These are phyloP conservation scores for Tetratostichococcus sp. DNA, from an alignment of 139 green algal genomes.

Conservation along the genomic window DNA sequence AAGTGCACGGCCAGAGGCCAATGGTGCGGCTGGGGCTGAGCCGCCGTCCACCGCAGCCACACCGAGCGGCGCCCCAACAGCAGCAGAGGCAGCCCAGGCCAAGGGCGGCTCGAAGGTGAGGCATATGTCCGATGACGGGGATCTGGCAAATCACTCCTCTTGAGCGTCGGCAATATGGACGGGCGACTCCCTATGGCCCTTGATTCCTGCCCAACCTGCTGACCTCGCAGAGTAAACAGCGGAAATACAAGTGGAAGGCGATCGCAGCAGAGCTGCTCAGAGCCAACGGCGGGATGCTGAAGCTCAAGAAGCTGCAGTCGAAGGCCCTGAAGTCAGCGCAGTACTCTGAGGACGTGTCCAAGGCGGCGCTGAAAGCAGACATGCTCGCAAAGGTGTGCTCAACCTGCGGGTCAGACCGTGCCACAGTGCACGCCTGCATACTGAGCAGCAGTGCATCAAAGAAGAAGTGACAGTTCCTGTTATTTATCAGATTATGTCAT, in stretches of 20 bases:
- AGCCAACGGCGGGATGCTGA: not conserved
- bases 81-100: not conserved
- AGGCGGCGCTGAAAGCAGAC: not conserved
- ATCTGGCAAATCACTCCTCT: no score
- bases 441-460: no score
- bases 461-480: no score
- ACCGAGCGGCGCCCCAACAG: not conserved
- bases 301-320: conserved; percentile 10
- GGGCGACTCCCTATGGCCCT: no score
- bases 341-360: not conserved
- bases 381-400: not conserved
- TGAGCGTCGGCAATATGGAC: no score
- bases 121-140: no score
- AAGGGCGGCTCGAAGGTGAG: no score
- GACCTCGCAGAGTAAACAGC: not conserved
- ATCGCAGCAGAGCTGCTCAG: conserved; percentile 8
- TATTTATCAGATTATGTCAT: not conserved
- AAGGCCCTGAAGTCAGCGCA: not conserved
- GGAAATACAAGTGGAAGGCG: conserved; percentile 16
- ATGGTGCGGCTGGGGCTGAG: not conserved
- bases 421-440: no score
- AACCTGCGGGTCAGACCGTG: no score
- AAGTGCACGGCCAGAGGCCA: not conserved
- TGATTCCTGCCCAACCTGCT: not conserved
- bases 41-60: not conserved